These are phyloP conservation scores for Sindora glabra DNA, from an alignment of 306 rosid species.

Conservation along the genomic window DNA sequence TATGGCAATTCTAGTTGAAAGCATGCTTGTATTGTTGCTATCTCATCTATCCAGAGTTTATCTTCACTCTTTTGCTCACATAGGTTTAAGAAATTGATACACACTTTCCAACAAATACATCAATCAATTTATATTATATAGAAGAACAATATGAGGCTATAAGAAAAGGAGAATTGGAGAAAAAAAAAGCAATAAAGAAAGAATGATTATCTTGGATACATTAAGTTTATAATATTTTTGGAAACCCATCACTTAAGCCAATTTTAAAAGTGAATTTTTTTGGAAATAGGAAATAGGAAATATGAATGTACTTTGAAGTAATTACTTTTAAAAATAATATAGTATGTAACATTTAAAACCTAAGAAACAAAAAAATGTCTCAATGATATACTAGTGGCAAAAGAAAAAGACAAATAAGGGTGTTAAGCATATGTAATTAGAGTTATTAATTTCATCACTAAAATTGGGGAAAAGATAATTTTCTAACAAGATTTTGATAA, in stretches of 20 bases:
- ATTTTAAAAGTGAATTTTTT: neutral
- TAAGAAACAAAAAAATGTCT: neutral
- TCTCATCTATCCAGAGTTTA: constrained; percentile 85
- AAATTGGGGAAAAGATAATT: neutral
- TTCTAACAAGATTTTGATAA: neutral
- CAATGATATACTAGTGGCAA: neutral
- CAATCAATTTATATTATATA: constrained; percentile 6
- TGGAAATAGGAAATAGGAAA: neutral
- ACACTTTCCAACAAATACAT: constrained; percentile 71
- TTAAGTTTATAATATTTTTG: neutral
- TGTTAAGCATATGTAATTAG: neutral
- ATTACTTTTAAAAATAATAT: too few relatives aligned
- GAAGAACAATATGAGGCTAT: neutral
- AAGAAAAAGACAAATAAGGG: neutral
- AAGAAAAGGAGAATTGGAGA: neutral
- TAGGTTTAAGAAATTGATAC: constrained; percentile 71
- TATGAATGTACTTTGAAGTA: neutral
- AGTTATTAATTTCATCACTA: neutral
- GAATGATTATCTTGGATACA: neutral
- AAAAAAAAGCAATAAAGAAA: neutral
- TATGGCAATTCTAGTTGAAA: constrained; percentile 68
- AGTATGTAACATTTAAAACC: neutral
- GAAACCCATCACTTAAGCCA: neutral
- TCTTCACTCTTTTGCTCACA: constrained; percentile 95
- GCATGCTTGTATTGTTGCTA: constrained; percentile 86